These are phyloP conservation scores for Babesia microti DNA, from an alignment of 169 alveolate genomes.

Conservation along the genomic window DNA sequence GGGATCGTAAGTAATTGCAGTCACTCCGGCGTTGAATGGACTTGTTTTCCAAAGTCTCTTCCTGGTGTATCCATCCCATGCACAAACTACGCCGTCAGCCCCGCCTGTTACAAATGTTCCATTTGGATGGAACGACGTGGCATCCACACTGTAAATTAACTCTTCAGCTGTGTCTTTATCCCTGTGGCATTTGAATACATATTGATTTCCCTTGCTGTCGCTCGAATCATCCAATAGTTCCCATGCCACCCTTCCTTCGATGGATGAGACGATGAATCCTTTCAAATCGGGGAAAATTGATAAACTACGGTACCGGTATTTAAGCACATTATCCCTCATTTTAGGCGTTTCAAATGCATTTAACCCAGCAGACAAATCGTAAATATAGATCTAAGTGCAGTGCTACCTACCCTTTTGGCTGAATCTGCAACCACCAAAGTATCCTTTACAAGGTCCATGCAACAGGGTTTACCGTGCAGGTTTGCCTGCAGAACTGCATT, in stretches of 20 bases:
- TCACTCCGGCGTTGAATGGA: conserved; percentile 55
- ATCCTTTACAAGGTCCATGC: conserved; percentile 41
- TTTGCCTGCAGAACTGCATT: conserved; percentile 36
- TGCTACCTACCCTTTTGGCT: conserved; percentile 28
- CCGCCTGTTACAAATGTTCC: conserved; percentile 88
- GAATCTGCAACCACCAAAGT: conserved; percentile 47
- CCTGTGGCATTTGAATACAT: conserved; percentile 86
- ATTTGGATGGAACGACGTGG: conserved; percentile 74
- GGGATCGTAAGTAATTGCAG: conserved; percentile 65
- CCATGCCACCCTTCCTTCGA: conserved; percentile 87
- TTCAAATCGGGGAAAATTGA: conserved; percentile 76
- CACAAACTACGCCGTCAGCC: conserved; percentile 80
- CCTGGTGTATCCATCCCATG: conserved; percentile 83
- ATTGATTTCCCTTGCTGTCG: conserved; percentile 59
- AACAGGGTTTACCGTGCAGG: conserved; percentile 35
- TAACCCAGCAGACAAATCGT: conserved; percentile 40
- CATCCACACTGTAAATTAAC: conserved; percentile 74
- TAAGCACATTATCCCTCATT: conserved; percentile 54
- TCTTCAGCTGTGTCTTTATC: conserved; percentile 47
- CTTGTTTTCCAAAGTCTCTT: conserved; percentile 72
- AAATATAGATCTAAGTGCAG: conserved; percentile 23
- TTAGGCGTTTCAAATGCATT: conserved; percentile 43
- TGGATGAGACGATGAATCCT: conserved; percentile 82
- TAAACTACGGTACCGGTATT: conserved; percentile 72
- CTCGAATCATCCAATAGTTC: conserved; percentile 73